Percentiles rank a stretch among this genome's conserved stretches.
Conservation (phyloP, 129 eudicot genomes). For the Silybum marianum region DNA sequence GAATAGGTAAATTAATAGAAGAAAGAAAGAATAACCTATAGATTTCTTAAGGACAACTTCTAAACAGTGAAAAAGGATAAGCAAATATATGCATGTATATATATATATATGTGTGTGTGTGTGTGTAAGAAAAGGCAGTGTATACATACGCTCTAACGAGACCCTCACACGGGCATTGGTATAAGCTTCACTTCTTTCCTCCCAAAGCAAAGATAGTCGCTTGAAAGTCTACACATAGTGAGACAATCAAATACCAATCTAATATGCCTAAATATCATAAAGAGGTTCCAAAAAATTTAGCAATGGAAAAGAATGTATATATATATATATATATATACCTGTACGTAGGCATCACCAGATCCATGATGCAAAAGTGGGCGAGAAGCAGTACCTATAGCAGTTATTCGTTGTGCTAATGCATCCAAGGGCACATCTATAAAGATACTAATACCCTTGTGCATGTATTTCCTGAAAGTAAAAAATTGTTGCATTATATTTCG, state of each 20-base stretch:
- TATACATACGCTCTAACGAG: conserved; percentile 71
- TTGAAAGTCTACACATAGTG: conserved; percentile 52
- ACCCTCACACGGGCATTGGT: conserved; percentile 72
- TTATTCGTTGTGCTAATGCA: conserved; percentile 82
- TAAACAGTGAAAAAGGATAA: not conserved
- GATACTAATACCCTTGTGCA: conserved; percentile 77
- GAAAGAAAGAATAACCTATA: not conserved
- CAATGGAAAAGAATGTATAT: not conserved
- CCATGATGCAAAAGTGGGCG: conserved; percentile 90
- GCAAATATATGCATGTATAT: not conserved
- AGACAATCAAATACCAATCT: not conserved
- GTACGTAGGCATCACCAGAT: conserved; percentile 73
- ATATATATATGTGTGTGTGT: not conserved
- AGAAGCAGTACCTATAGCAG: conserved; percentile 77
- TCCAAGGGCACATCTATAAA: conserved; percentile 96
- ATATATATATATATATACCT: conserved; percentile 44
- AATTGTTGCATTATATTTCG: not conserved
- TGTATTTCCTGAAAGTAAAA: conserved; percentile 63
- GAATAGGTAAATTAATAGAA: not conserved
- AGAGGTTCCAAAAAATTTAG: not conserved
- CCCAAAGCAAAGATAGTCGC: conserved; percentile 63
- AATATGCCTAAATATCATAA: not conserved
- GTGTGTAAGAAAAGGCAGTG: not conserved
- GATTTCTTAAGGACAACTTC: not conserved
- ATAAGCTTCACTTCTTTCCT: conserved; percentile 78